A percentile compares a stretch with the other conserved stretches of the same genome.
phyloP scores from a whole-genome alignment of 2,329 filamentous ascomycete species.

The Aspergillus viridinutans region DNA sequence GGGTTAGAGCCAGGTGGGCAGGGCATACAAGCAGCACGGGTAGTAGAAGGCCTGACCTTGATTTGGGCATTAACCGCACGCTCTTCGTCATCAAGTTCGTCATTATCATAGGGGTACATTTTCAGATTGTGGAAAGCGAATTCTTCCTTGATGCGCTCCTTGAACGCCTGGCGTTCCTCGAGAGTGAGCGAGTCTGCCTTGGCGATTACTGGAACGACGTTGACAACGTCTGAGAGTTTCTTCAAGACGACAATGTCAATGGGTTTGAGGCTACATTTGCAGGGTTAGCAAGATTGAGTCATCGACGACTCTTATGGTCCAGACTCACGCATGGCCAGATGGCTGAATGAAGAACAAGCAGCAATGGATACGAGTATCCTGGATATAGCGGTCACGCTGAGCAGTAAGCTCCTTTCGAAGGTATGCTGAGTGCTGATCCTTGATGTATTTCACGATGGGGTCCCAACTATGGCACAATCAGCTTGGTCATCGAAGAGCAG shows the following conservation, averaged over 20 bases:
- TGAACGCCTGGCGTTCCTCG: slow-evolving; percentile 93
- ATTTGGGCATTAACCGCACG: slow-evolving; percentile 89
- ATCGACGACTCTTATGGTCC: background rate
- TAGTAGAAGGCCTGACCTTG: slow-evolving; percentile 60
- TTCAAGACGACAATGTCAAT: slow-evolving; percentile 99
- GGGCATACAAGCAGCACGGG: background rate
- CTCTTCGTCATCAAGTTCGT: slow-evolving; percentile 97
- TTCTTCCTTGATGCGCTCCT: slow-evolving; percentile 99
- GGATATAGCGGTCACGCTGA: slow-evolving; percentile 97
- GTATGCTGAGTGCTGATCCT: slow-evolving; percentile 99
- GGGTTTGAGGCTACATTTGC: slow-evolving; percentile 66
- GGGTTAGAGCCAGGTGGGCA: slow-evolving; percentile 32
- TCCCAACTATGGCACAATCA: slow-evolving; percentile 65
- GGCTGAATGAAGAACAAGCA: slow-evolving; percentile 99
- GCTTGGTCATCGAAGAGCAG: slow-evolving; percentile 5
- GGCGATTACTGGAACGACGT: slow-evolving; percentile 97
- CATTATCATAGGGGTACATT: slow-evolving; percentile 99
- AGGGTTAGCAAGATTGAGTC: slow-evolving; percentile 5
- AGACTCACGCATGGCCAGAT: slow-evolving; percentile 74
- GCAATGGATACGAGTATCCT: slow-evolving; percentile 98
- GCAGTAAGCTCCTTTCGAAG: slow-evolving; percentile 98
- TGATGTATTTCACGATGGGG: slow-evolving; percentile 99
- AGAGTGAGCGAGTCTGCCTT: slow-evolving; percentile 95
- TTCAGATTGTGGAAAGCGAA: slow-evolving; percentile 99
- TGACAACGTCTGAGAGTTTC: slow-evolving; percentile 99